These are phyloP conservation scores for Cucumis cinereus DNA, from an alignment of 306 rosid species.

Conservation along the genomic window DNA sequence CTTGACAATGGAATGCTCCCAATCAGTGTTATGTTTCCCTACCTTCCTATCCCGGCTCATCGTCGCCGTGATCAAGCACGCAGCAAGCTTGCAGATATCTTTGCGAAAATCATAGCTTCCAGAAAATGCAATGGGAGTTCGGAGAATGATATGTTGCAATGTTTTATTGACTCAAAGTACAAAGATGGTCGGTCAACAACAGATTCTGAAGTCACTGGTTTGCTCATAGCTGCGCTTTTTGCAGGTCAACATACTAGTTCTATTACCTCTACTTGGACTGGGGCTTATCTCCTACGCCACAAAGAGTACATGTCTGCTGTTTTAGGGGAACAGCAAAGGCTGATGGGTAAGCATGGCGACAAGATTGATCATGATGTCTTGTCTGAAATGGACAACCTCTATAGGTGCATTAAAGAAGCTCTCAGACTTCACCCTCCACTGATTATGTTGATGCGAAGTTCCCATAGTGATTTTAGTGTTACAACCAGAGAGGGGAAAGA, in stretches of 20 bases:
- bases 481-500: slow-evolving; percentile 63
- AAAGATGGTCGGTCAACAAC: slow-evolving; percentile 90
- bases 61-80: slow-evolving; percentile 79
- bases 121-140: slow-evolving; percentile 39
- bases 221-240: slow-evolving; percentile 79
- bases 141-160: slow-evolving; percentile 92
- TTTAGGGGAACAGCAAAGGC: slow-evolving; percentile 56
- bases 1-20: slow-evolving; percentile 82
- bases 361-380: slow-evolving; percentile 79
- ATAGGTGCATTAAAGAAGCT: slow-evolving; percentile 86
- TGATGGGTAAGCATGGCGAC: slow-evolving; percentile 59
- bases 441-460: slow-evolving; percentile 78
- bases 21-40: slow-evolving; percentile 80
- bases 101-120: slow-evolving; percentile 53
- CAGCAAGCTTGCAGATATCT: slow-evolving; percentile 64
- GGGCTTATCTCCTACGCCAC: slow-evolving; percentile 71
- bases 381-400: slow-evolving; percentile 88
- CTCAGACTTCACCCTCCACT: slow-evolving; percentile 92
- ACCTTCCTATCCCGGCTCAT: slow-evolving; percentile 93
- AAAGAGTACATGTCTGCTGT: slow-evolving; percentile 56
- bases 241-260: slow-evolving; percentile 97
- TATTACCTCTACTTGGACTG: slow-evolving; percentile 95
- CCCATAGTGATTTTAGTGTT: slow-evolving; percentile 70
- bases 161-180: slow-evolving; percentile 86
- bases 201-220: slow-evolving; percentile 79